phyloP scores from a whole-genome alignment of 495 filamentous ascomycete genomes.

The Xylaria grammica region DNA sequence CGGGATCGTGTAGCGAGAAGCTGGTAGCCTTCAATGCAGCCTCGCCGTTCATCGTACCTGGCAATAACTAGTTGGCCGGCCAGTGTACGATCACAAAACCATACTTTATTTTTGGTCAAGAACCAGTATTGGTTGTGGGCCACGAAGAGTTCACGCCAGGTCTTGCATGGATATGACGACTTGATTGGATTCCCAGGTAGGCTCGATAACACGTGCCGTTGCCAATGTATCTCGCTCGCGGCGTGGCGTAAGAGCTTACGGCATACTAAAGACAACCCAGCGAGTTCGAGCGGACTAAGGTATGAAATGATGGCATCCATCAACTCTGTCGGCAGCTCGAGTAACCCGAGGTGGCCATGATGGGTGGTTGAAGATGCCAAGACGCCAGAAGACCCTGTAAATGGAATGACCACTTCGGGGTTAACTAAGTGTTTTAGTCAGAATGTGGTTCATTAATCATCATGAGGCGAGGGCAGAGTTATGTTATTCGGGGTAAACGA shows the following conservation, averaged over 20 bases:
- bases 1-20: slow-evolving; percentile 65
- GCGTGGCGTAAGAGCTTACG: slow-evolving; percentile 56
- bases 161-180: slow-evolving; percentile 60
- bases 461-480: neutral
- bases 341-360: neutral
- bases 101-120: slow-evolving; percentile 76
- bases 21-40: slow-evolving; percentile 82
- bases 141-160: slow-evolving; percentile 71
- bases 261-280: slow-evolving; percentile 59
- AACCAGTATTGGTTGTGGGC: slow-evolving; percentile 86
- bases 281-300: slow-evolving; percentile 63
- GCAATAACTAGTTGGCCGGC: slow-evolving; percentile 73
- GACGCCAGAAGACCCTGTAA: neutral
- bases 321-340: slow-evolving; percentile 62
- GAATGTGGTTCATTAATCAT: no score
- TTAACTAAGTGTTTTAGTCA: neutral
- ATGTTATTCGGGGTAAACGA: neutral
- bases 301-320: slow-evolving; percentile 65
- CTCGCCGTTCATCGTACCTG: slow-evolving; percentile 71
- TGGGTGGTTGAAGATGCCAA: neutral
- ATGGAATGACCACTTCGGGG: neutral
- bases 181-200: slow-evolving; percentile 61
- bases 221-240: slow-evolving; percentile 66
- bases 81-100: slow-evolving; percentile 78
- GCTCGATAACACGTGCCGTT: slow-evolving; percentile 63